Base-by-base conservation (phyloP, 345 rosid species). In the Camelina neglecta region DNA sequence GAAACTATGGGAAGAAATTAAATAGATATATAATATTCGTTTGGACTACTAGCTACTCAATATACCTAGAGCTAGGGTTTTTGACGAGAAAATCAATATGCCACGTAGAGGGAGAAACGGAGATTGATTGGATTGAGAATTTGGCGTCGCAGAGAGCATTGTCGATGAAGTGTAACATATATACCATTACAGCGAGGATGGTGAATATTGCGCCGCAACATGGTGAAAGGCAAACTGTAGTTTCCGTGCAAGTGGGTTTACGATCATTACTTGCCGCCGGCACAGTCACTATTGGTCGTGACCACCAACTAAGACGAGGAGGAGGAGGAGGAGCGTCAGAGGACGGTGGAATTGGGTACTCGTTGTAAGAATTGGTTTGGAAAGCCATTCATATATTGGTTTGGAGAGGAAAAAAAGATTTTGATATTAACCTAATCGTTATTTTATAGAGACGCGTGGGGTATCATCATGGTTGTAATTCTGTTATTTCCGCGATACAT, bases 21-120 rank as follows among this genome's bases (percentile, higher is more conserved):
- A 2, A 24, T 24, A 20, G 20, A 49, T 49, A 18, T 2, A 18
- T 50, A 18, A 50, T 45, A 2, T 45, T 15, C 1, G 50, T 45
- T 45, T 23, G 50, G 50, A 45, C 7, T 23, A 23, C 24, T 1
- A 49, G 24, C 24, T 23, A 23, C 24, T 23, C 24, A 23, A 23
- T 23, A 51, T 9, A 51, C 13, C 29, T 20, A 23, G 55, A 63
- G 33, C 24, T 63, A 6, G 76, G 76, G 70, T 72, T 53, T 73
- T 33, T 18, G 6, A 63, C 63, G 11, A 73, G 70, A n/a, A 73
- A 54, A 9, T 73, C 36, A 6, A 73, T 35, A 47, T 42, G 45
- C 61, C 69, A 63, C 47, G 56, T 63, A 47, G 63, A n/a, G 45
- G 45, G 0, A 23, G 54, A 31, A 1, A 63, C 21, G 21, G 23